phyloP scores from a whole-genome alignment of 2,329 filamentous ascomycete species.

The Herpotrichia juniperi region DNA sequence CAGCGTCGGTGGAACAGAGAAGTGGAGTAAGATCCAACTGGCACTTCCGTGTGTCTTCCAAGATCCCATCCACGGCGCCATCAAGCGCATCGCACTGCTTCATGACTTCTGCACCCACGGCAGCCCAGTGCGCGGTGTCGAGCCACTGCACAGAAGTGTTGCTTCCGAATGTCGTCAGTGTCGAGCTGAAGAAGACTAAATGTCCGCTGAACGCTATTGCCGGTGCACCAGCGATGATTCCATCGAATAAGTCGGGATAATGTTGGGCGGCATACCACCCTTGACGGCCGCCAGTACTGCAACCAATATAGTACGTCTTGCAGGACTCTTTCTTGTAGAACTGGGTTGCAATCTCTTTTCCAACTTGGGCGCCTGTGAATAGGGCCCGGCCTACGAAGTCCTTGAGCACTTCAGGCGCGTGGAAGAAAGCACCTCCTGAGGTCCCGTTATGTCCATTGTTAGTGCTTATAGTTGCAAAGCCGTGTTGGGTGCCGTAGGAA shows the following conservation, averaged over 20 bases:
- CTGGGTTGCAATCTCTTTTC: conserved; percentile 41
- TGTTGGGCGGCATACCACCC: conserved; percentile 25
- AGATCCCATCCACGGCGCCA: conserved; percentile 33
- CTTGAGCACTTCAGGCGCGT: conserved; percentile 50
- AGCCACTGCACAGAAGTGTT: not conserved
- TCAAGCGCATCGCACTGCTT: conserved; percentile 23
- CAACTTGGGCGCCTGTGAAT: conserved; percentile 45
- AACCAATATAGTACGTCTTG: conserved; percentile 30
- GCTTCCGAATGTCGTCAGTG: not conserved
- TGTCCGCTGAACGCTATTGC: conserved; percentile 4
- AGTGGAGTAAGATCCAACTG: conserved; percentile 18
- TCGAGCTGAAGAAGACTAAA: not conserved
- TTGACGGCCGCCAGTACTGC: conserved; percentile 32
- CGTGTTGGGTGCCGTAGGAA: conserved; percentile 36
- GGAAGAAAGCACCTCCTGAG: conserved; percentile 50
- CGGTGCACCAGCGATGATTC: conserved; percentile 28
- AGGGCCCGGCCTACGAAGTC: conserved; percentile 54
- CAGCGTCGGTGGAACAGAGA: conserved; percentile 9
- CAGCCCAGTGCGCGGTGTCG: conserved; percentile 12
- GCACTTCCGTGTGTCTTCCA: conserved; percentile 18
- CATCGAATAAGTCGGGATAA: conserved; percentile 29
- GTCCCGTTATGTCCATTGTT: conserved; percentile 49
- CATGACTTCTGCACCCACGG: conserved; percentile 13
- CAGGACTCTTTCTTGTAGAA: conserved; percentile 37
- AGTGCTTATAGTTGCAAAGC: conserved; percentile 42